Conservation (phyloP, 441 rosid genomes). For the Adansonia rubrostipa region DNA sequence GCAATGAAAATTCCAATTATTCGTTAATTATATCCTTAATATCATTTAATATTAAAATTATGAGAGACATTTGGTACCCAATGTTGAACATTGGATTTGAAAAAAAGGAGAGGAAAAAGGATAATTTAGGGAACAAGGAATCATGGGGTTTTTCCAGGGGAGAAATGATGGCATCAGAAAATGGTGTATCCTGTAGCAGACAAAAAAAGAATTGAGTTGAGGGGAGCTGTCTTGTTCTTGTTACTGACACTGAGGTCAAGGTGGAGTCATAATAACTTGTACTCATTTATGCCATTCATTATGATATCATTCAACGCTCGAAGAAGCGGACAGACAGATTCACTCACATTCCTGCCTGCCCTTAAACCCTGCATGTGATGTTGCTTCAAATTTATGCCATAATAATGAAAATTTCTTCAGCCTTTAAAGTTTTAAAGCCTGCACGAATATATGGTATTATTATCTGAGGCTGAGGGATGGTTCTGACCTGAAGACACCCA, state of each 20-base stretch:
- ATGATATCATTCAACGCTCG: not conserved
- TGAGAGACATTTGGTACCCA: not conserved
- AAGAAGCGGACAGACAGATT: not conserved
- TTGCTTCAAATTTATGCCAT: too few relatives aligned
- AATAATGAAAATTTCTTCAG: not conserved
- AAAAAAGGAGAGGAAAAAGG: not conserved
- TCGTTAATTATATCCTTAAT: not conserved
- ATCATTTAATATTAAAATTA: not conserved
- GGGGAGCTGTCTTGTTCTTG: slow-evolving; percentile 12
- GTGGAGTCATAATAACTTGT: slow-evolving; percentile 5
- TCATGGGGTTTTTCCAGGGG: slow-evolving; percentile 17
- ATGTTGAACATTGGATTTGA: not conserved
- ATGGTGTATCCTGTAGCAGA: slow-evolving; percentile 1
- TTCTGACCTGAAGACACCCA: too few relatives aligned
- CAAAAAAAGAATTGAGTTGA: not conserved
- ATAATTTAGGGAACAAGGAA: slow-evolving; percentile 15
- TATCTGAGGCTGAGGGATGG: too few relatives aligned
- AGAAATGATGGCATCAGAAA: slow-evolving; percentile 1
- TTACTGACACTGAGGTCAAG: not conserved
- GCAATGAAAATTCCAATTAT: not conserved
- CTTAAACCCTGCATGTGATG: too few relatives aligned
- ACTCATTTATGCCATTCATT: not conserved
- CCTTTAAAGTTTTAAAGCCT: too few relatives aligned
- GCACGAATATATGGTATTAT: too few relatives aligned
- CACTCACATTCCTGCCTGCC: not conserved